Conservation (phyloP, 352 stramenopile genomes). For the Globisporangium spinosum region DNA sequence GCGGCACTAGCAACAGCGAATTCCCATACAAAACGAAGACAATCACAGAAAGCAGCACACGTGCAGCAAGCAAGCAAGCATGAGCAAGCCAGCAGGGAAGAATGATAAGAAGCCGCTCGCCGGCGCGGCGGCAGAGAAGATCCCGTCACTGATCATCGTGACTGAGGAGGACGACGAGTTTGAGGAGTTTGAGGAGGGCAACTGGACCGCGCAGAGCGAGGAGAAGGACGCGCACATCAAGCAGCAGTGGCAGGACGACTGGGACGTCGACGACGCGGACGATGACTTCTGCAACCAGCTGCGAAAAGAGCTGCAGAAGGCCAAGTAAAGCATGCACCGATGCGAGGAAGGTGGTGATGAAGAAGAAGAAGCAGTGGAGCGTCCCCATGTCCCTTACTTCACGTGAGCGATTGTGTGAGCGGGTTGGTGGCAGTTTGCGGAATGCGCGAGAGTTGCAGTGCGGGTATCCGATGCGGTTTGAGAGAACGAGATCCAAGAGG, state of each 20-base stretch:
- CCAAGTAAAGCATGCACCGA: constrained; percentile 38
- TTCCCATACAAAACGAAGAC: constrained; percentile 1
- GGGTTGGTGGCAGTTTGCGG: neutral
- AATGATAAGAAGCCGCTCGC: constrained; percentile 12
- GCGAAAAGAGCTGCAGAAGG: constrained; percentile 86
- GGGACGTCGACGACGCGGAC: constrained; percentile 90
- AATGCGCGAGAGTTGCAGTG: neutral
- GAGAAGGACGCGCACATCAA: constrained; percentile 84
- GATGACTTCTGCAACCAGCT: constrained; percentile 92
- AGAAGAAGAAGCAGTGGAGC: neutral
- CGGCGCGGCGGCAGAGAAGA: constrained; percentile 39
- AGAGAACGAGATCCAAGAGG: neutral
- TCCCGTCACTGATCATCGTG: constrained; percentile 66
- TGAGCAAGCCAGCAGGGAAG: constrained; percentile 33
- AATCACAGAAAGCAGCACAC: neutral
- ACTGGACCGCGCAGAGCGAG: constrained; percentile 71
- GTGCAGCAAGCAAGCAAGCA: constrained; percentile 15
- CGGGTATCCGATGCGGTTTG: neutral
- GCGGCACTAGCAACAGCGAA: neutral
- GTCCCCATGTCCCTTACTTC: neutral
- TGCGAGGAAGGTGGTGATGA: too few species aligned
- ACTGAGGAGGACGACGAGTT: constrained; percentile 89
- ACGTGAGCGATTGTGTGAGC: too few species aligned
- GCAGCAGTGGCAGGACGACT: constrained; percentile 92
- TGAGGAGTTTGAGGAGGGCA: constrained; percentile 84